These are phyloP conservation scores for Ogataea corticis DNA, from an alignment of 805 yeast genomes.

Conservation along the genomic window DNA sequence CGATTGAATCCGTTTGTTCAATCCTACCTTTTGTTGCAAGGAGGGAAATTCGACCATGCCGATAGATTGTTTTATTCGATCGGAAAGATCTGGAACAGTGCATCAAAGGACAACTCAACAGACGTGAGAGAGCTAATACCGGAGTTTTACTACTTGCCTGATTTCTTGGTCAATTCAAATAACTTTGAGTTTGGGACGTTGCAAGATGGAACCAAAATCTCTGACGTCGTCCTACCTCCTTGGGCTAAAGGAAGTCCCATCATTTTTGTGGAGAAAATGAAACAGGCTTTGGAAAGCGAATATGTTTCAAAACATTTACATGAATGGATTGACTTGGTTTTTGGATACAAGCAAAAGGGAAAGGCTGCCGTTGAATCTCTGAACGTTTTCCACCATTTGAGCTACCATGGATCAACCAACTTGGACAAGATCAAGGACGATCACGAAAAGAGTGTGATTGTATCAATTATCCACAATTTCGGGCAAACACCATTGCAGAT, in stretches of 20 bases:
- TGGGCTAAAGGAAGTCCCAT: slow-evolving; percentile 84
- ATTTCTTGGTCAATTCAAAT: slow-evolving; percentile 67
- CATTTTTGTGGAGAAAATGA: slow-evolving; percentile 68
- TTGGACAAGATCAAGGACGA: slow-evolving; percentile 73
- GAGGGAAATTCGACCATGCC: slow-evolving; percentile 87
- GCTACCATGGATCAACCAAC: slow-evolving; percentile 83
- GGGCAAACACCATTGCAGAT: slow-evolving; percentile 86
- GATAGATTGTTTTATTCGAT: slow-evolving; percentile 77
- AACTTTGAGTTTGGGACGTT: slow-evolving; percentile 67
- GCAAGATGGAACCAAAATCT: slow-evolving; percentile 58
- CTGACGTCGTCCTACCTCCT: slow-evolving; percentile 70
- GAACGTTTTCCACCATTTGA: slow-evolving; percentile 81
- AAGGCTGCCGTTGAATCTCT: slow-evolving; percentile 61
- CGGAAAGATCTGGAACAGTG: slow-evolving; percentile 78
- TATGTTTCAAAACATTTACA: slow-evolving; percentile 76
- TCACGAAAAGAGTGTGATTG: slow-evolving; percentile 69
- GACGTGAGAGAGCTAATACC: slow-evolving; percentile 89
- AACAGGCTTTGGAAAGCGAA: slow-evolving; percentile 82
- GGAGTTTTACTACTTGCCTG: slow-evolving; percentile 82
- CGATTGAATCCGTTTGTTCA: slow-evolving; percentile 80
- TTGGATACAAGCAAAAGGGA: slow-evolving; percentile 81
- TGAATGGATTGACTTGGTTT: slow-evolving; percentile 82
- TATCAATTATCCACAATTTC: slow-evolving; percentile 86
- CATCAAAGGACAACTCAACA: slow-evolving; percentile 76
- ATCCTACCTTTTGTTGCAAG: slow-evolving; percentile 76